Evolutionary conservation across 768 basidiomycete genomes (phyloP), one percentile per base, ranked within the genome.

Genomic region (Podaxis sp.): DNA sequence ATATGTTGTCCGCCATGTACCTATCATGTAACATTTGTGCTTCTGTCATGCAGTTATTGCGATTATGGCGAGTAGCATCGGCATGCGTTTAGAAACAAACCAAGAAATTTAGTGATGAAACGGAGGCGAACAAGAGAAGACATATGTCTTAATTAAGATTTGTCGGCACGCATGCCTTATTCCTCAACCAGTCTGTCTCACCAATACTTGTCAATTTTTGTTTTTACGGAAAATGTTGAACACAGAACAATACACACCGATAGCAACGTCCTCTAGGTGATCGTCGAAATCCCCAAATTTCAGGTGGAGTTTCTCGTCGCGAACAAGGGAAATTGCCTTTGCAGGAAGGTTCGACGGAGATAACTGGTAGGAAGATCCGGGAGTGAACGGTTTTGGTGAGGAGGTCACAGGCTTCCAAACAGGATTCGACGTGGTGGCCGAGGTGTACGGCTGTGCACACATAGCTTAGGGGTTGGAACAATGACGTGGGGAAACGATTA

Each of bases 241-340:
- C 65, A 21, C 66, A 35, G 67, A 66, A 57, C 32, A 63, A 27
- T 68, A 62, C 38, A 54, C 42, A 80, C 82, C 81, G 60, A 84
- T 81, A 4, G 76, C 81, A 51, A 86, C 85, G 70, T 91, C 85
- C 72, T 91, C 91, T 50, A 92, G 71, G 72, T 92, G 88, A 65
- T 92, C 91, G 61, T 93, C 91, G 63, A 92, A 92, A 70, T 93
- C 91, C 3, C 86, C 87, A 60, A 93, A 86, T 50, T 79, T 75
- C 60, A 78, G 73, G 59, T 88, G 85, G 55, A 78, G 70, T n/a
- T 74, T 75, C 44, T 74, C 68, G 47, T 85, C 79, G 40, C 74
- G 77, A 14, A 88, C 83, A 1, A 84, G 73, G 3, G 70, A 65
- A 13, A 83, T 68, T 1, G 87, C 84, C 10, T 75, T 77, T 4